Percentiles rank a stretch among this genome's conserved stretches.
These are phyloP conservation scores for Didymella keratinophila DNA, from an alignment of 2,329 filamentous ascomycete genomes.

Conservation along the genomic window DNA sequence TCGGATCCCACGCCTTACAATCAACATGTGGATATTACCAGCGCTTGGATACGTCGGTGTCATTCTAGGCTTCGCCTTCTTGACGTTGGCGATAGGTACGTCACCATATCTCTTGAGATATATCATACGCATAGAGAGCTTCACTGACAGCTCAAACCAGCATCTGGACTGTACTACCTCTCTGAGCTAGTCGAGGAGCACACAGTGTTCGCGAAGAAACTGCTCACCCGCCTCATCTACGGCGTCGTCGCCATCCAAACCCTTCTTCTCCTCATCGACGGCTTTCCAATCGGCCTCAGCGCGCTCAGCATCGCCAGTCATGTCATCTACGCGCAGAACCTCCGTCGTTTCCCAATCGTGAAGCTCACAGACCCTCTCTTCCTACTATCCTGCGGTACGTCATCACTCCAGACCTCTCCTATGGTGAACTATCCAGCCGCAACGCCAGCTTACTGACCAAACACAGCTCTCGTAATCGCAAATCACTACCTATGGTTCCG, in stretches of 20 bases:
- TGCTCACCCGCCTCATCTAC: slow-evolving; percentile 89
- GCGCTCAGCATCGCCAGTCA: slow-evolving; percentile 81
- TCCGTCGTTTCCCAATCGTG: slow-evolving; percentile 78
- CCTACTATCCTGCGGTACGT: slow-evolving; percentile 78
- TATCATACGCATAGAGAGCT: neutral
- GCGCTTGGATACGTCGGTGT: slow-evolving; percentile 89
- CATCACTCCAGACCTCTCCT: too few species aligned
- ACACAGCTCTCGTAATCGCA: slow-evolving; percentile 75
- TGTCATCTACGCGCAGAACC: slow-evolving; percentile 86
- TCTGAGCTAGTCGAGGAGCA: slow-evolving; percentile 98
- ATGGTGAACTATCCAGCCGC: neutral
- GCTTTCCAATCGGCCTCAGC: slow-evolving; percentile 80
- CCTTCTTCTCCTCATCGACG: slow-evolving; percentile 79
- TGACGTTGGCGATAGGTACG: slow-evolving; percentile 89
- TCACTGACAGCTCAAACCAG: slow-evolving; percentile 57
- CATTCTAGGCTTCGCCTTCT: slow-evolving; percentile 86
- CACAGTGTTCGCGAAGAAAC: slow-evolving; percentile 86
- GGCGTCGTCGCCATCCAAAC: slow-evolving; percentile 76
- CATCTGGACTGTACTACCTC: slow-evolving; percentile 97
- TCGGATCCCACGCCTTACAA: slow-evolving; percentile 7
- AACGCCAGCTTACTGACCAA: slow-evolving; percentile 13
- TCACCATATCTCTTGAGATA: neutral
- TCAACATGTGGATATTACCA: slow-evolving; percentile 91
- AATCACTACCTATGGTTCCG: slow-evolving; percentile 98
- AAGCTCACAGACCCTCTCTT: slow-evolving; percentile 89